Base-by-base conservation (phyloP, 306 rosid species). In the Inga laurina region DNA sequence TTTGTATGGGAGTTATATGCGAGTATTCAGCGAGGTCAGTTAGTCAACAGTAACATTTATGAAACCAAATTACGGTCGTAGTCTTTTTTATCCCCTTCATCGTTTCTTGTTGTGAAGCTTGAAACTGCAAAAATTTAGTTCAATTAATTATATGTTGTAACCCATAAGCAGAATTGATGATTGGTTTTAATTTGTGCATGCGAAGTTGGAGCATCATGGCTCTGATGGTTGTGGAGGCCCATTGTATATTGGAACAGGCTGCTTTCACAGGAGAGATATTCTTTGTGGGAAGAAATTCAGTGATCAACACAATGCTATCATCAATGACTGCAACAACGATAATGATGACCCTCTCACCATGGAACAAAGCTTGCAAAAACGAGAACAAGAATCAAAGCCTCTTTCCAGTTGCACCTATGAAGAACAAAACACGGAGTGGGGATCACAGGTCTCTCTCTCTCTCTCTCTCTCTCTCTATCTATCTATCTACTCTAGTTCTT, bases 341-440 rank as follows among this genome's bases (percentile, higher is more conserved):
- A 86, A 54, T 30, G 79, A 81, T 24, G 21, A 82, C 10, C 81
- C 66, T 19, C 57, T 66, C n/a, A 77, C 54, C n/a, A 75, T 10
- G 21, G 13, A 22, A 30, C 76, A 24, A 68, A 76, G 49, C 57
- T 70, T 84, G 57, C 70, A 35, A 3, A 85, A 88, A 85, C 66
- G 87, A 35, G 91, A 90, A 90, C 86, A 86, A 82, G 79, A 74
- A 72, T 76, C 92, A n/a, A 92, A 85, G 84, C 66, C 56, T 75
- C 92, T 93, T 24, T 94, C 96, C 80, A 90, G 89, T 59, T 92
- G 88, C 83, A 72, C 91, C 39, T 91, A 69, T 69, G 98, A 95
- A 72, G 97, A 95, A 72, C 78, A 91, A 74, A 92, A 95, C 85
- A 91, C 98, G 7, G 80, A 43, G 32, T 95, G 98, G 98, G 98